phyloP scores from a whole-genome alignment of 202 grass and related monocot species.

The Bolboschoenoplectus hybrid region DNA sequence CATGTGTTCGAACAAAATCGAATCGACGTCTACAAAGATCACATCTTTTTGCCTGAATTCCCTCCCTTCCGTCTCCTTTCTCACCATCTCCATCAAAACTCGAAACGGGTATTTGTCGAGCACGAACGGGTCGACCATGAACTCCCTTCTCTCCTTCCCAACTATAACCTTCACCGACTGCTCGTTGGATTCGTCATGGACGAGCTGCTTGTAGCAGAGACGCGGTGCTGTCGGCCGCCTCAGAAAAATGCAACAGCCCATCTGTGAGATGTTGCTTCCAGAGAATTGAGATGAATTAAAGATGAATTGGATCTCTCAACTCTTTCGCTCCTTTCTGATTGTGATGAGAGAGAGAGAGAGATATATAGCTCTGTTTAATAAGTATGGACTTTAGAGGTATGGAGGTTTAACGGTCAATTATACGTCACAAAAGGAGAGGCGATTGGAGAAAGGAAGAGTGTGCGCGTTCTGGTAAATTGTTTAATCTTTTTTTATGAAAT shows the following conservation, averaged over 20 bases:
- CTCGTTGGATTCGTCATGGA: constrained; percentile 14
- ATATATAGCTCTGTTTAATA: background rate
- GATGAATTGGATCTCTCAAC: constrained; percentile 22
- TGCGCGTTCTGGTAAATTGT: constrained; percentile 16
- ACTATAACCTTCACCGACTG: constrained; percentile 69
- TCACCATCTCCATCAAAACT: constrained; percentile 64
- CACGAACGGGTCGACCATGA: constrained; percentile 75
- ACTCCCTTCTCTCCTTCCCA: constrained; percentile 87
- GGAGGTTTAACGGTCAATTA: constrained; percentile 26
- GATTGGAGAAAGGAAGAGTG: background rate
- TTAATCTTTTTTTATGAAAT: constrained; percentile 6
- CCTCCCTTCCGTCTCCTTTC: constrained; percentile 44
- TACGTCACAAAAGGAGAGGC: constrained; percentile 14
- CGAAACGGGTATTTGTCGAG: constrained; percentile 89
- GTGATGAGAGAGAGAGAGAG: background rate
- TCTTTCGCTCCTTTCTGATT: background rate
- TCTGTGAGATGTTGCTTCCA: constrained; percentile 23
- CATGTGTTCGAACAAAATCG: constrained; percentile 97
- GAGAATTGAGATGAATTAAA: background rate
- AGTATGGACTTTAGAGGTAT: constrained; percentile 25
- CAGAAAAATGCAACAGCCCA: constrained; percentile 83
- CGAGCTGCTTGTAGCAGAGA: constrained; percentile 66
- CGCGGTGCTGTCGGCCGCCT: constrained; percentile 56
- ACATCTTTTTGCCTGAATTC: constrained; percentile 34
- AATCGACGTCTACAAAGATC: constrained; percentile 91